These are phyloP conservation scores for Tolypocladium capitatum DNA, from an alignment of 2,329 filamentous ascomycete genomes.

Conservation along the genomic window DNA sequence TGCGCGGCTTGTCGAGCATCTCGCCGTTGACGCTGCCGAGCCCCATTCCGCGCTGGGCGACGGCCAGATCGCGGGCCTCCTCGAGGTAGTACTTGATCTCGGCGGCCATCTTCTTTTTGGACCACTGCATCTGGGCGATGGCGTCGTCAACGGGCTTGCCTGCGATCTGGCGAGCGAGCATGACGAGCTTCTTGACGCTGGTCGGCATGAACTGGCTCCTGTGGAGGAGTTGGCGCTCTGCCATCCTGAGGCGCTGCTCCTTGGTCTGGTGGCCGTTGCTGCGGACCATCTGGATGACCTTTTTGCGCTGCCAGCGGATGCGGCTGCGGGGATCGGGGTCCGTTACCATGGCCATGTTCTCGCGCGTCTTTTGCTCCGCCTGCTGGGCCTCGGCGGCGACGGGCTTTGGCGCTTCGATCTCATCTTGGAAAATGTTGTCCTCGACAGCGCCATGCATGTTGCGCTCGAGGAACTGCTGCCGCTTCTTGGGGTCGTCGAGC, in stretches of 20 bases:
- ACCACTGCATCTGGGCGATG: conserved; percentile 88
- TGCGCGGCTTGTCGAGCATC: conserved; percentile 22
- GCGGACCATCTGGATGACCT: conserved; percentile 64
- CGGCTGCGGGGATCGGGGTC: conserved; percentile 65
- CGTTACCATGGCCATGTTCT: conserved; percentile 47
- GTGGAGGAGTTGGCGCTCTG: conserved; percentile 39
- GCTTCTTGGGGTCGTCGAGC: conserved; percentile 29
- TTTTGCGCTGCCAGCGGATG: conserved; percentile 67
- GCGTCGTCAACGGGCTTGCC: conserved; percentile 93
- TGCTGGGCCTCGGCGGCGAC: conserved; percentile 9
- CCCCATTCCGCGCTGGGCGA: conserved; percentile 77
- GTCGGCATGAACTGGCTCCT: conserved; percentile 69
- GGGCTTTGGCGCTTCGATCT: conserved; percentile 27
- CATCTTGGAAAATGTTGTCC: conserved; percentile 52
- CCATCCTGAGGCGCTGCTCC: conserved; percentile 52
- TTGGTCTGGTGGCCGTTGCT: conserved; percentile 41
- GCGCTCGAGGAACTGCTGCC: conserved; percentile 26
- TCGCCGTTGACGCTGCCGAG: conserved; percentile 36
- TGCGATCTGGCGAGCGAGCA: conserved; percentile 73
- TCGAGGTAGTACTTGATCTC: conserved; percentile 72
- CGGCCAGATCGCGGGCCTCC: conserved; percentile 66
- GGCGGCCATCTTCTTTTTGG: conserved; percentile 78
- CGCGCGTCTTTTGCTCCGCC: conserved; percentile 24
- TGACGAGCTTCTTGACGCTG: conserved; percentile 80
- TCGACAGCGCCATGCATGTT: conserved; percentile 29